Conservation (phyloP, 148 eudicot genomes). For the Rhododendron simsii region DNA sequence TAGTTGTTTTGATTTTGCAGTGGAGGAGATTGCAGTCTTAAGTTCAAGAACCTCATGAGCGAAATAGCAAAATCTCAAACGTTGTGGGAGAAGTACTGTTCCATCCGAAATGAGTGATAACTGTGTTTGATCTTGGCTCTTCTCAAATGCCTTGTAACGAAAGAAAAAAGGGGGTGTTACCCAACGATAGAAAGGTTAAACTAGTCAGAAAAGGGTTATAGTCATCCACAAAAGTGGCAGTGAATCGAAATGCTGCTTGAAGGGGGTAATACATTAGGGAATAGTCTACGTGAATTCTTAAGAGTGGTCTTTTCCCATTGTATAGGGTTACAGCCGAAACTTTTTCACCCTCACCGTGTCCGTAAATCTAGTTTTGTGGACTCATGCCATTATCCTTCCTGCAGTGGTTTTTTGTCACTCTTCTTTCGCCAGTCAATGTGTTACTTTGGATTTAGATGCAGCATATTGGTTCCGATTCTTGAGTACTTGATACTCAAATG, state of each 20-base stretch:
- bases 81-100: slow-evolving; percentile 63
- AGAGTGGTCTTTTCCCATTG: neutral
- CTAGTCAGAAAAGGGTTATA: neutral
- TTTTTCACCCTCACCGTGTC: neutral
- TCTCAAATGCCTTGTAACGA: neutral
- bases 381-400: neutral
- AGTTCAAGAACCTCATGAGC: slow-evolving; percentile 86
- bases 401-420: neutral
- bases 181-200: neutral
- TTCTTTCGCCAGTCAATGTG: neutral
- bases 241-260: neutral
- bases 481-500: neutral
- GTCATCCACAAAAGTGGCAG: neutral
- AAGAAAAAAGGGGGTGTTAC: neutral
- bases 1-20: slow-evolving; percentile 37
- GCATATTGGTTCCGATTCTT: slow-evolving; percentile 6
- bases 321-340: neutral
- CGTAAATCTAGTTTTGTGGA: neutral
- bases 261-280: neutral
- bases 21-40: slow-evolving; percentile 83
- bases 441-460: neutral
- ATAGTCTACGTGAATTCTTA: neutral
- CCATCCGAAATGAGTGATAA: slow-evolving; percentile 76
- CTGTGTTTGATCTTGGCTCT: neutral
- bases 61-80: slow-evolving; percentile 63